These are phyloP conservation scores for Eleusine indica DNA, from an alignment of 176 grass and related monocot genomes.

Conservation along the genomic window DNA sequence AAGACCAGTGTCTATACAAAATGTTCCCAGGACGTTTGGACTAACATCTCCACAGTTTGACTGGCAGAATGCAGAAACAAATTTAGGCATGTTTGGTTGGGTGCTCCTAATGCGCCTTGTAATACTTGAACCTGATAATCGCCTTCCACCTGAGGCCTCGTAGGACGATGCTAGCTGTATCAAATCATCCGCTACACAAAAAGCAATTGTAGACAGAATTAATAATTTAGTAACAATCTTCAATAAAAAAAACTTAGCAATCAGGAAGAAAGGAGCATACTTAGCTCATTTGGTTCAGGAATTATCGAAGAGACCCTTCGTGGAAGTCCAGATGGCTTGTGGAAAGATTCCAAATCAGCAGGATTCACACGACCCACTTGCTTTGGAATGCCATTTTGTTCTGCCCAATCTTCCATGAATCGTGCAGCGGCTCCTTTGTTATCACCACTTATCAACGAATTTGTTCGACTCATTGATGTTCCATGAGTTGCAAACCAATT, in stretches of 20 bases:
- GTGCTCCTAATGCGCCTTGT: conserved; percentile 66
- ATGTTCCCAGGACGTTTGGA: conserved; percentile 93
- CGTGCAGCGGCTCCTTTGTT: conserved; percentile 96
- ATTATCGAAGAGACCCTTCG: conserved; percentile 85
- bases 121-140: conserved; percentile 63
- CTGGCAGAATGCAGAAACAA: conserved; percentile 97
- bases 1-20: conserved; percentile 91
- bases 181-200: conserved; percentile 69
- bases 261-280: conserved; percentile 51
- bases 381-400: conserved; percentile 66
- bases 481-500: conserved; percentile 99
- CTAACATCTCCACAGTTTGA: conserved; percentile 99
- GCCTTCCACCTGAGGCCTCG: conserved; percentile 73
- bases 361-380: conserved; percentile 19
- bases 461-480: conserved; percentile 96
- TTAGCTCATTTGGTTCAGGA: conserved; percentile 73
- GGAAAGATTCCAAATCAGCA: conserved; percentile 39
- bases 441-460: conserved; percentile 95
- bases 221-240: conserved; percentile 7
- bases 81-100: conserved; percentile 58
- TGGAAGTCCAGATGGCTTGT: conserved; percentile 42
- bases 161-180: conserved; percentile 78
- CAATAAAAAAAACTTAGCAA: conserved; percentile 22
- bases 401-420: conserved; percentile 96
- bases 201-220: conserved; percentile 30